Evolutionary conservation across 805 yeast genomes (phyloP).

Genomic region (Wickerhamiella shivajii): DNA sequence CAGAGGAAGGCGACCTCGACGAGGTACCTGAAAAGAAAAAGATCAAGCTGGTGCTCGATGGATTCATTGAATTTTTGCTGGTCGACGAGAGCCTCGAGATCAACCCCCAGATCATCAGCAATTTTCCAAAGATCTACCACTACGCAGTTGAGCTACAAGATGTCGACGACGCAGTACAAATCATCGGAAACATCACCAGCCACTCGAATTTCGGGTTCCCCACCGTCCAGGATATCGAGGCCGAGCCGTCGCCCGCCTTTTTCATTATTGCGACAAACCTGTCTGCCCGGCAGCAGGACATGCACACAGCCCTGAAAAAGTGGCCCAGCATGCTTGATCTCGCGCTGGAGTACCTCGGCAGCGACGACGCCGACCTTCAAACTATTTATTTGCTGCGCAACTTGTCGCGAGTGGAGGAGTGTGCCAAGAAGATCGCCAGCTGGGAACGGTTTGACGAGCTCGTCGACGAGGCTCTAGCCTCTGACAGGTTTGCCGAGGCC

Average conservation of each 20-base stretch:
- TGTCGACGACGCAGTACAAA: slow-evolving; percentile 2
- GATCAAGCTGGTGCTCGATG: neutral
- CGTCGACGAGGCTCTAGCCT: neutral
- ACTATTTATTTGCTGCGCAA: slow-evolving; percentile 8
- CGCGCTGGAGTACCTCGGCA: slow-evolving; percentile 1
- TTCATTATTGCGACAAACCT: slow-evolving; percentile 6
- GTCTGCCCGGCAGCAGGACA: slow-evolving; percentile 2
- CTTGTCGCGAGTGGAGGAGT: slow-evolving; percentile 5
- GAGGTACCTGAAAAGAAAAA: neutral
- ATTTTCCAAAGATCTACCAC: slow-evolving; percentile 6
- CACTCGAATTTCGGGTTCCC: slow-evolving; percentile 5
- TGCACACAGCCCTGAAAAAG: neutral
- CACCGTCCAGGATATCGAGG: slow-evolving; percentile 1
- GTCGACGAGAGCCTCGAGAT: slow-evolving; percentile 7
- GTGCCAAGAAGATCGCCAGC: neutral
- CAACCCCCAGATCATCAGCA: neutral
- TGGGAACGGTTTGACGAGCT: neutral
- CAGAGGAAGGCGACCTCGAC: slow-evolving; percentile 4
- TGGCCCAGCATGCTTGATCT: slow-evolving; percentile 3
- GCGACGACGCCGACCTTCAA: slow-evolving; percentile 2
- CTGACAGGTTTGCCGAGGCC: slow-evolving; percentile 2
- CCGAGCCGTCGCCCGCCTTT: slow-evolving; percentile 2
- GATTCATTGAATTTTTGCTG: slow-evolving; percentile 5
- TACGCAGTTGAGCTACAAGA: slow-evolving; percentile 3
- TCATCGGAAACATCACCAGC: slow-evolving; percentile 8